Percentiles rank a stretch among this genome's conserved stretches.
phyloP scores from a whole-genome alignment of 179 eudicot genomes.

The Beta lomatogona region DNA sequence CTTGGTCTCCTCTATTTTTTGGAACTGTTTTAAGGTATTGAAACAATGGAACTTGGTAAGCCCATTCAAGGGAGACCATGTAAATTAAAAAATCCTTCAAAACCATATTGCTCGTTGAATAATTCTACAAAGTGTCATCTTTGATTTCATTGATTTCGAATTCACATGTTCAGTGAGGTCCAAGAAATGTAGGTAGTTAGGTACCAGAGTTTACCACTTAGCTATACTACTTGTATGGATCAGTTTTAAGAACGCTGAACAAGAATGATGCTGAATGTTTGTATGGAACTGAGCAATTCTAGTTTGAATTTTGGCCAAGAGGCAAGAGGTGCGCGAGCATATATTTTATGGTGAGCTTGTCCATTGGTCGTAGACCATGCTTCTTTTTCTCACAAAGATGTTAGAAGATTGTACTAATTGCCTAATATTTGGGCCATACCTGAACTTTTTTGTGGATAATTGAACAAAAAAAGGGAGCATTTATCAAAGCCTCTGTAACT shows the following conservation, averaged over 20 bases:
- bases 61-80: constrained; percentile 3
- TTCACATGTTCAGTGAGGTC: not conserved
- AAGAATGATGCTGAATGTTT: not conserved
- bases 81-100: not conserved
- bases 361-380: no score
- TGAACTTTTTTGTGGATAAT: no score
- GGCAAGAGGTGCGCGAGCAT: no score
- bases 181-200: not conserved
- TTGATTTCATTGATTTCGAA: not conserved
- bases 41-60: not conserved
- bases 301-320: no score
- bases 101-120: constrained; percentile 3
- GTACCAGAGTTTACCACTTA: not conserved
- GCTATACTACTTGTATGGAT: not conserved
- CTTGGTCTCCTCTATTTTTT: constrained; percentile 19
- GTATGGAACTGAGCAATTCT: no score
- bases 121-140: not conserved
- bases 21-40: not conserved
- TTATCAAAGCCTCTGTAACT: no score
- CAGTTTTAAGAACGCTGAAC: not conserved
- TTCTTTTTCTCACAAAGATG: no score
- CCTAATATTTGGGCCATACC: no score
- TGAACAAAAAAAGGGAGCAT: no score
- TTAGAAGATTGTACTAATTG: no score
- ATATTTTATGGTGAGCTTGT: no score